Conservation (phyloP, 2,329 filamentous ascomycete species). For the Mollisiaceae sp. region DNA sequence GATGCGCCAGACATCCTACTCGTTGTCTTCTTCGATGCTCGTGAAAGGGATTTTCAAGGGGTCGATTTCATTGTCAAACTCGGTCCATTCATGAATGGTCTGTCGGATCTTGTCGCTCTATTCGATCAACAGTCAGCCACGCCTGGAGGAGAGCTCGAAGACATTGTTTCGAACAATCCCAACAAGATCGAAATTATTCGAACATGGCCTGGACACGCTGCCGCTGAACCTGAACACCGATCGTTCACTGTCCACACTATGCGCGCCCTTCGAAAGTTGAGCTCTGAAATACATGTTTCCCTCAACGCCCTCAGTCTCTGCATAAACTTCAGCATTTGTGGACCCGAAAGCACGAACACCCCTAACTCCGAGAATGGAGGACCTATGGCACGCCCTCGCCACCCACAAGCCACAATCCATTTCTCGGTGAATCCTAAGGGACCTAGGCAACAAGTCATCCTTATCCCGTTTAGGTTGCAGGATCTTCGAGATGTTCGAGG, state of each 20-base stretch:
- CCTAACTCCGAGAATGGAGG: not conserved
- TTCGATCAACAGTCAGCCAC: not conserved
- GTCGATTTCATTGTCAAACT: not conserved
- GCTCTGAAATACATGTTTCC: not conserved
- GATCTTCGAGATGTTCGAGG: not conserved
- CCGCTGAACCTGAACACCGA: not conserved
- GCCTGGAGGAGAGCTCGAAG: not conserved
- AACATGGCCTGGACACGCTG: not conserved
- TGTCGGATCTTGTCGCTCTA: not conserved
- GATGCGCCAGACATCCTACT: not conserved
- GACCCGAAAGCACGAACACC: not conserved
- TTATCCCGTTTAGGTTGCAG: not conserved
- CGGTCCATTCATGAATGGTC: not conserved
- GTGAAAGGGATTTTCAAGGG: not conserved
- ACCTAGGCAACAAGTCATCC: not conserved
- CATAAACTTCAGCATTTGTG: not conserved
- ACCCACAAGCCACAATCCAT: not conserved
- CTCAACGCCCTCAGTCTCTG: not conserved
- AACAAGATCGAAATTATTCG: not conserved
- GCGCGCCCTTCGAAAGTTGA: not conserved
- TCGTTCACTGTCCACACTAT: not conserved
- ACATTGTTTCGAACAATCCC: not conserved
- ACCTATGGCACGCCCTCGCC: not conserved
- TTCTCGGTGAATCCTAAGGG: not conserved
- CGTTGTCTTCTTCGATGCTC: not conserved